Percentiles rank a stretch among this genome's conserved stretches.
phyloP scores from a whole-genome alignment of 2,329 filamentous ascomycete genomes.

The Cercospora zeina region DNA sequence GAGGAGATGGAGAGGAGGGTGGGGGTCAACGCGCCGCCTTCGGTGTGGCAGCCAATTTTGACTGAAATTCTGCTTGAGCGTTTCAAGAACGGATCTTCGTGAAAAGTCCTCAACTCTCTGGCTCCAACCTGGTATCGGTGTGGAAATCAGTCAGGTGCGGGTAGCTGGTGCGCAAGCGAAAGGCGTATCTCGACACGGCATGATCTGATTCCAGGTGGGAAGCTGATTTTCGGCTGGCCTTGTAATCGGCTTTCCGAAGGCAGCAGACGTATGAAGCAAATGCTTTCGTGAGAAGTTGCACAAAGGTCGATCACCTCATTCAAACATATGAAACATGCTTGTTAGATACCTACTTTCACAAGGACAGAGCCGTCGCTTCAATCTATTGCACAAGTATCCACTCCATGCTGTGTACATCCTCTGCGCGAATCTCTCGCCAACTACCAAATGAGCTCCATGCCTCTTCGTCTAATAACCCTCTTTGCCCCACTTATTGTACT shows the following conservation, averaged over 20 bases:
- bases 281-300: too few relatives aligned
- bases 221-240: too few relatives aligned
- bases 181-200: too few relatives aligned
- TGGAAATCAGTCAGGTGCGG: too few relatives aligned
- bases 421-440: background rate
- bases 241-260: too few relatives aligned
- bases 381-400: constrained; percentile 14
- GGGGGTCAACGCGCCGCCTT: background rate
- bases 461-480: constrained; percentile 68
- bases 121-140: too few relatives aligned
- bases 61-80: background rate
- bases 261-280: too few relatives aligned
- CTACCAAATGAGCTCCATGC: too few relatives aligned
- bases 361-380: background rate
- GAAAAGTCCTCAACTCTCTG: too few relatives aligned
- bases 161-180: too few relatives aligned
- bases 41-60: background rate
- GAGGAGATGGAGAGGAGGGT: background rate
- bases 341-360: background rate
- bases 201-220: too few relatives aligned
- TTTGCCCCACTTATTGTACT: constrained; percentile 99
- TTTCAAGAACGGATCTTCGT: too few relatives aligned
- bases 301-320: background rate
- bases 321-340: constrained; percentile 1
- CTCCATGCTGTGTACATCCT: constrained; percentile 9